Evolutionary conservation across 768 basidiomycete species (phyloP), one percentile per base, ranked within the genome.

Genomic region (Pleurotus platypus): DNA sequence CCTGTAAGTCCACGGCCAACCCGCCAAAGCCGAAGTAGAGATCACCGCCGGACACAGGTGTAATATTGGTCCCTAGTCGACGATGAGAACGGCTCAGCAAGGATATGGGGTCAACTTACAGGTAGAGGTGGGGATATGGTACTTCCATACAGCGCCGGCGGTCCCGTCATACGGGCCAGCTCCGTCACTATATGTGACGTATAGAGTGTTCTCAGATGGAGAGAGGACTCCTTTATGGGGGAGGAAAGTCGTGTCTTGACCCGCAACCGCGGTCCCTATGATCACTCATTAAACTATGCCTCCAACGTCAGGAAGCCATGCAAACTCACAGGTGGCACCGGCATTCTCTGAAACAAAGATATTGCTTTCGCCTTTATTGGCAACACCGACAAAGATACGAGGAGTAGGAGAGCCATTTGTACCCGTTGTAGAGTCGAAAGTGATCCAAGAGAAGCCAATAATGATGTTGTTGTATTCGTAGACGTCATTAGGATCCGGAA

Each of bases 151-250:
- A 1, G 77, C 70, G 20, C 83, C 83, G 20, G 68, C 63, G 0
- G 74, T 77, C 5, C 86, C 85, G 60, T 86, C 85, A 59, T 82
- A 86, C 11, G 86, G 85, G 22, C 84, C 85, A 26, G 82, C 84
- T 51, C 84, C 82, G 61, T 86, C 76, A 3, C 82, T 81, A 50
- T 83, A 84, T 0, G 83, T 81, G 30, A 87, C 71, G 61, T 87
- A 88, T 6, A 88, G 71, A 0, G 75, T 71, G 55, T 79, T 77
- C 60, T 86, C 83, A 2, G 75, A 63, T 1, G 81, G 80, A 3
- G 84, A 84, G 20, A 87, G 64, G 15, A 87, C 82, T 60, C 85
- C 86, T 64, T 85, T 86, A 69, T 88, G 86, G 2, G 85, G 82
- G 26, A 88, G 66, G 64, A 73, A 85, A 1, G 77, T 77, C 3